phyloP scores from a whole-genome alignment of 768 basidiomycete species.

The Trametes gibbosa region DNA sequence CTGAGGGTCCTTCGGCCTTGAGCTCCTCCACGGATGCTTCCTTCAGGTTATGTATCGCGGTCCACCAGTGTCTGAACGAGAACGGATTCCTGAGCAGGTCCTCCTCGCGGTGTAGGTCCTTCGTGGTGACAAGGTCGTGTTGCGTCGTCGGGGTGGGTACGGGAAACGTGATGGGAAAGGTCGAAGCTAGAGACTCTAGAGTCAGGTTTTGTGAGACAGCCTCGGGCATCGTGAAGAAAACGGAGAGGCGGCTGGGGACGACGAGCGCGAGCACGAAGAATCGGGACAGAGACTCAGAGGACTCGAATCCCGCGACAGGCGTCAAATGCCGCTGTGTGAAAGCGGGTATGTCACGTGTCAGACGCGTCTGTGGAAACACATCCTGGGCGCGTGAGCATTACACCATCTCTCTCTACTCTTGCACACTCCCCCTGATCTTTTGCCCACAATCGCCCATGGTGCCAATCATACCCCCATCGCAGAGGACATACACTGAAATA shows the following conservation, averaged over 20 bases:
- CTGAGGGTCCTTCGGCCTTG: constrained; percentile 51
- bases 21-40: constrained; percentile 59
- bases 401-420: constrained; percentile 9
- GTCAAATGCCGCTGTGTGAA: constrained; percentile 7
- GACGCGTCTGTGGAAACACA: constrained; percentile 8
- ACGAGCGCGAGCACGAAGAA: background rate
- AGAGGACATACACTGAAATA: background rate
- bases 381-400: constrained; percentile 4
- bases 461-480: background rate
- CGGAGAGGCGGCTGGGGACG: background rate
- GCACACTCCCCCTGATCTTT: constrained; percentile 4
- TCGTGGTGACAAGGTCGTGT: constrained; percentile 66
- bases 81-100: constrained; percentile 88
- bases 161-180: constrained; percentile 85
- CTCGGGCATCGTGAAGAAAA: constrained; percentile 44
- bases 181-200: constrained; percentile 49
- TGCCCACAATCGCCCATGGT: constrained; percentile 10
- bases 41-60: constrained; percentile 72
- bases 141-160: constrained; percentile 79
- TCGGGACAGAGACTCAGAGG: too few species aligned
- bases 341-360: constrained; percentile 9
- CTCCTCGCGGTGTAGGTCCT: constrained; percentile 87
- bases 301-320: background rate
- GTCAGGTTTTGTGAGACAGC: constrained; percentile 50
- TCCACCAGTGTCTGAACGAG: constrained; percentile 93